phyloP scores from a whole-genome alignment of 2,329 filamentous ascomycete genomes.

The Ilyonectria destructans region DNA sequence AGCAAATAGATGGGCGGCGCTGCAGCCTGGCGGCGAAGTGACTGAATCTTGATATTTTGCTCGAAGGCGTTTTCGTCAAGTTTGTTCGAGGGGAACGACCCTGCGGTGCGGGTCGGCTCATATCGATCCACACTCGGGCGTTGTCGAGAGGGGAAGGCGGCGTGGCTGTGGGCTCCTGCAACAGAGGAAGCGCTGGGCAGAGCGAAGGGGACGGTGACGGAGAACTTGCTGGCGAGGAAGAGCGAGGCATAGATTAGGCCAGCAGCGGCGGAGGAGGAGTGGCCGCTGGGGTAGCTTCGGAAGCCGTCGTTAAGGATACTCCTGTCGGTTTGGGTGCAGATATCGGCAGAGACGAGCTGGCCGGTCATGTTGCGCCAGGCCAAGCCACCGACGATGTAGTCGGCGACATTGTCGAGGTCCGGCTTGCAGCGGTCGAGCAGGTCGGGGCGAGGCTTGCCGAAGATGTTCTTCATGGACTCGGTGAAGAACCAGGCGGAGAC shows the following conservation, averaged over 20 bases:
- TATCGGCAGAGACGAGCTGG: conserved; percentile 81
- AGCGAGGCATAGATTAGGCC: conserved; percentile 90
- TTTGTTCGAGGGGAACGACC: conserved; percentile 48
- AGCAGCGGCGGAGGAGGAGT: conserved; percentile 79
- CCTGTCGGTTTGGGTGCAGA: conserved; percentile 79
- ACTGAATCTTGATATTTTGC: conserved; percentile 54
- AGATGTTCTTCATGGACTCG: conserved; percentile 86
- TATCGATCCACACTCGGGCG: conserved; percentile 56
- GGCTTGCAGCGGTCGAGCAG: conserved; percentile 85
- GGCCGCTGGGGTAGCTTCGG: conserved; percentile 78
- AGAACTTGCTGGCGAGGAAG: conserved; percentile 88
- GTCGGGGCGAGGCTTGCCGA: conserved; percentile 83
- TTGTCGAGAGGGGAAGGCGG: conserved; percentile 83
- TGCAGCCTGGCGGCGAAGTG: conserved; percentile 79
- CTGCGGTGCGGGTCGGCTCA: conserved; percentile 50
- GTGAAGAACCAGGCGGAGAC: conserved; percentile 85
- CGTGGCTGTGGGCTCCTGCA: conserved; percentile 72
- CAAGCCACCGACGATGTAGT: conserved; percentile 77
- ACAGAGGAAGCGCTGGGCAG: conserved; percentile 63
- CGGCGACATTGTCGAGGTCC: conserved; percentile 74
- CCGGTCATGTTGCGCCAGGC: conserved; percentile 69
- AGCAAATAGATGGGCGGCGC: conserved; percentile 88
- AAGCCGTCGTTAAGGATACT: conserved; percentile 84
- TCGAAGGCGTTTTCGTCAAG: conserved; percentile 41
- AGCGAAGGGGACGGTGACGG: conserved; percentile 81